phyloP scores from a whole-genome alignment of 2,329 filamentous ascomycete genomes.

The Trichoderma oligosporum region DNA sequence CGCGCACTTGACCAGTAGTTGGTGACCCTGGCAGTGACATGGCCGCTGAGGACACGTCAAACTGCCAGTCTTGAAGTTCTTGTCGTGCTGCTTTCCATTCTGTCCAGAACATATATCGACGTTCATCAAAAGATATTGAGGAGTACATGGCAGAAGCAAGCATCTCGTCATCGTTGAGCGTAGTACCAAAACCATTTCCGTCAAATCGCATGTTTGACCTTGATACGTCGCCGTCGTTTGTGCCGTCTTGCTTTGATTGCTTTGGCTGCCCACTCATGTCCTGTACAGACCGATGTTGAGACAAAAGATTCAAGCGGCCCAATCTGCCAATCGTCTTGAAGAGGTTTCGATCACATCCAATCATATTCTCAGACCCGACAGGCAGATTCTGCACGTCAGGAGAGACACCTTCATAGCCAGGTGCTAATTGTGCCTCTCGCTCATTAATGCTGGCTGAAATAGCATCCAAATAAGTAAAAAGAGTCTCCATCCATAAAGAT shows the following conservation, averaged over 20 bases:
- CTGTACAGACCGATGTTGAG: constrained; percentile 61
- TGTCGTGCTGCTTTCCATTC: constrained; percentile 81
- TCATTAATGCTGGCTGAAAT: constrained; percentile 91
- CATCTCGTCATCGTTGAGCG: constrained; percentile 54
- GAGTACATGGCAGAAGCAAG: constrained; percentile 35
- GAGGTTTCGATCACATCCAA: constrained; percentile 79
- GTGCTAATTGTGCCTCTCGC: constrained; percentile 75
- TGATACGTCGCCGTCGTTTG: constrained; percentile 14
- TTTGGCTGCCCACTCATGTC: constrained; percentile 27
- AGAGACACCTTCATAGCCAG: constrained; percentile 57
- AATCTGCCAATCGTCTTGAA: constrained; percentile 84
- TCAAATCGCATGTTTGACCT: constrained; percentile 55
- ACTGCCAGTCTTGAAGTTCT: constrained; percentile 76
- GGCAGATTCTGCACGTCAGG: constrained; percentile 49
- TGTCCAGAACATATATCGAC: constrained; percentile 68
- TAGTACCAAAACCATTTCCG: constrained; percentile 61
- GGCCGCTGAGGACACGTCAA: constrained; percentile 54
- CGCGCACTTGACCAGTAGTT: constrained; percentile 61
- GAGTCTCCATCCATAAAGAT: constrained; percentile 83
- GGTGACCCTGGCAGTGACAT: constrained; percentile 48
- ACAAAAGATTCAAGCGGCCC: constrained; percentile 78
- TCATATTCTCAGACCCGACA: constrained; percentile 73
- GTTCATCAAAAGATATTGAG: constrained; percentile 49
- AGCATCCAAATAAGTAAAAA: constrained; percentile 93
- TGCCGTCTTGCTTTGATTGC: constrained; percentile 26